Conservation (phyloP, 495 filamentous ascomycete species). For the Xylaria curta region DNA sequence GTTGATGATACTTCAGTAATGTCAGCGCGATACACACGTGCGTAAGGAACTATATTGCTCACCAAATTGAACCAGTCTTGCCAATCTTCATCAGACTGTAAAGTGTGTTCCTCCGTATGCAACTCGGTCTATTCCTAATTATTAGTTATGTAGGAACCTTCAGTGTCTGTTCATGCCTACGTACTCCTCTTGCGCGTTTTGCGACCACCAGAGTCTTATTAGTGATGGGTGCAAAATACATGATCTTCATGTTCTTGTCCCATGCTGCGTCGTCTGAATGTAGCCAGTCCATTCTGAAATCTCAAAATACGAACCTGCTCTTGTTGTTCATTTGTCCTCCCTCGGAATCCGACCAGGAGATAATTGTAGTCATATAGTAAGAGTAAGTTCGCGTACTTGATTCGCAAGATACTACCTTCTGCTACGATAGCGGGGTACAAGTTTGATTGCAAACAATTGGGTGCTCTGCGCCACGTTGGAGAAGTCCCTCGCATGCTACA, state of each 20-base stretch:
- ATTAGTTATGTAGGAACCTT: not conserved
- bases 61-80: not conserved
- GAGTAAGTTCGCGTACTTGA: not conserved
- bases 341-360: not conserved
- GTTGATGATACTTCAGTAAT: not conserved
- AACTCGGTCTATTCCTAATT: not conserved
- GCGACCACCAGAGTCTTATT: not conserved
- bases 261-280: not conserved
- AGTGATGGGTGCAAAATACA: not conserved
- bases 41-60: not conserved
- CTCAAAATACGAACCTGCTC: not conserved
- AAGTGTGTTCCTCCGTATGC: not conserved
- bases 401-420: not conserved
- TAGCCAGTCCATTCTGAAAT: conserved; percentile 2
- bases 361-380: not conserved
- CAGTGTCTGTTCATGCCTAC: not conserved
- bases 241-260: conserved; percentile 9
- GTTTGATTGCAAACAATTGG: not conserved
- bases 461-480: not conserved
- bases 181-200: not conserved
- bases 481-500: not conserved
- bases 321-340: not conserved
- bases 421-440: not conserved
- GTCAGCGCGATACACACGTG: not conserved
- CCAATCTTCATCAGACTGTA: conserved; percentile 9